phyloP scores from a whole-genome alignment of 2,329 filamentous ascomycete species.

The Ascochyta viciae-villosae region DNA sequence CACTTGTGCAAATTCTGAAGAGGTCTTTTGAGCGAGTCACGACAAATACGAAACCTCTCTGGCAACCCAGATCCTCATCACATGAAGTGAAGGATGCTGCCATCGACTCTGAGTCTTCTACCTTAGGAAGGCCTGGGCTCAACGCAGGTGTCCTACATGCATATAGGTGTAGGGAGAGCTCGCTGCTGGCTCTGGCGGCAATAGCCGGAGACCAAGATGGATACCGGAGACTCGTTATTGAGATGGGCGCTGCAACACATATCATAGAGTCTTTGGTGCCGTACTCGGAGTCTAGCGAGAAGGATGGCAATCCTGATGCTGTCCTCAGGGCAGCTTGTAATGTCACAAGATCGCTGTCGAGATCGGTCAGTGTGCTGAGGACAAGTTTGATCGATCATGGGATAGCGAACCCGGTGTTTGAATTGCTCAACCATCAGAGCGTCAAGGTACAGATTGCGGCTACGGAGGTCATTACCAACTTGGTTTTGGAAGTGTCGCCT shows the following conservation, averaged over 20 bases:
- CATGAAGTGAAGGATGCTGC: conserved; percentile 33
- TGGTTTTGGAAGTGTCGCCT: conserved; percentile 87
- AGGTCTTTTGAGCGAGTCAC: conserved; percentile 68
- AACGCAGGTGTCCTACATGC: conserved; percentile 68
- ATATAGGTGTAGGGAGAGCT: conserved; percentile 76
- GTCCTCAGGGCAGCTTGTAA: conserved; percentile 88
- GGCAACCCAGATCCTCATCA: conserved; percentile 55
- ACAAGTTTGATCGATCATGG: conserved; percentile 88
- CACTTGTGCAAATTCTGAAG: conserved; percentile 69
- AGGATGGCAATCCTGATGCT: conserved; percentile 76
- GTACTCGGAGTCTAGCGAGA: conserved; percentile 54
- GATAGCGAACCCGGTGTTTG: conserved; percentile 78
- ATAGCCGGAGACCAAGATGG: conserved; percentile 82
- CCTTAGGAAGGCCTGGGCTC: conserved; percentile 41
- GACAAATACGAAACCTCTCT: conserved; percentile 59
- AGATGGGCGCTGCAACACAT: conserved; percentile 79
- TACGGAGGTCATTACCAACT: conserved; percentile 82
- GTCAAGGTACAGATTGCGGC: conserved; percentile 85
- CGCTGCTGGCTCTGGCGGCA: conserved; percentile 80
- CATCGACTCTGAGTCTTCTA: conserved; percentile 43
- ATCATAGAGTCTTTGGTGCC: conserved; percentile 83
- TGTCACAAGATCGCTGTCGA: conserved; percentile 78
- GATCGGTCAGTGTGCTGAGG: conserved; percentile 82
- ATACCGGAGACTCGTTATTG: conserved; percentile 81
- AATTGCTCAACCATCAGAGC: conserved; percentile 75